Percentiles rank a stretch among this genome's conserved stretches.
Evolutionary conservation across 129 eudicot genomes (phyloP).

Genomic region (Artemisia annua): DNA sequence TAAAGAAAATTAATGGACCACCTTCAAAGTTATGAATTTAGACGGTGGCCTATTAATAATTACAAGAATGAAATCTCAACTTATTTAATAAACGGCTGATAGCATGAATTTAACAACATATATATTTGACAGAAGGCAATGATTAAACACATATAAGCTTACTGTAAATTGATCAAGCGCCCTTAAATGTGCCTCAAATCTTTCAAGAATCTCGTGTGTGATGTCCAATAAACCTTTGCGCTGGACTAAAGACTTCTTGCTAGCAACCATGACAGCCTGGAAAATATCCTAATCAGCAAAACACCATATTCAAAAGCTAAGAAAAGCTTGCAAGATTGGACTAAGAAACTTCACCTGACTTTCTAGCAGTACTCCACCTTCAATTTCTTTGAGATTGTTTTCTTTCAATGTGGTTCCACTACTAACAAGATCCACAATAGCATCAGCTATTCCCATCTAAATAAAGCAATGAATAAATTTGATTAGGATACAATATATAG

Average conservation of each 20-base stretch:
- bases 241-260: slow-evolving; percentile 72
- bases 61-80: no score
- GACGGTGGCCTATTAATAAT: no score
- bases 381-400: slow-evolving; percentile 90
- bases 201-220: slow-evolving; percentile 85
- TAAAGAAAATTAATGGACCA: neutral
- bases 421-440: slow-evolving; percentile 96
- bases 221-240: slow-evolving; percentile 78
- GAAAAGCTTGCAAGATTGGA: neutral
- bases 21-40: neutral
- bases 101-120: no score
- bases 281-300: slow-evolving; percentile 20
- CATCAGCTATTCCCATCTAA: slow-evolving; percentile 99
- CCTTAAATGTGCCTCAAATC: slow-evolving; percentile 90
- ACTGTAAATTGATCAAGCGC: slow-evolving; percentile 84
- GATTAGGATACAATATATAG: slow-evolving; percentile 11
- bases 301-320: neutral
- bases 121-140: slow-evolving; percentile 7
- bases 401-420: slow-evolving; percentile 92
- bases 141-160: slow-evolving; percentile 26
- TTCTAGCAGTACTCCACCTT: slow-evolving; percentile 77
- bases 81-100: no score
- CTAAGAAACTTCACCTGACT: slow-evolving; percentile 66
- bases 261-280: slow-evolving; percentile 91
- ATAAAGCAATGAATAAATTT: slow-evolving; percentile 2